phyloP scores from a whole-genome alignment of 2,329 filamentous ascomycete genomes.

The Penicillium sp. region DNA sequence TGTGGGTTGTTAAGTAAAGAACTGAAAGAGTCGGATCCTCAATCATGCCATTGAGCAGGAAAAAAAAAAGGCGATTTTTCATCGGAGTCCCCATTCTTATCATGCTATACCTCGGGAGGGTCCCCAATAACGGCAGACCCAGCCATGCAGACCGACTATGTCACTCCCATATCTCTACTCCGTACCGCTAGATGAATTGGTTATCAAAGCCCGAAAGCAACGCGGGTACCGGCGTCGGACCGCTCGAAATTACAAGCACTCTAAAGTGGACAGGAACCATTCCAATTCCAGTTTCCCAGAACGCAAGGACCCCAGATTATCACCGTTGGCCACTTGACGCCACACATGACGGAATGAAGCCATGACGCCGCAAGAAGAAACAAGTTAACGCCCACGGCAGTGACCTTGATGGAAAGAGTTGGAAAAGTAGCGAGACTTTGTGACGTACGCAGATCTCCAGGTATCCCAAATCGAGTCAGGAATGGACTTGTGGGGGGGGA shows the following conservation, averaged over 20 bases:
- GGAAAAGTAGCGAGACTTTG: background rate
- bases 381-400: background rate
- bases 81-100: background rate
- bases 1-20: background rate
- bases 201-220: background rate
- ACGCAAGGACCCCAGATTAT: slow-evolving; percentile 1
- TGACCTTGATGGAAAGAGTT: background rate
- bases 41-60: background rate
- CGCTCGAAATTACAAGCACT: background rate
- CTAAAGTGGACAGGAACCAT: background rate
- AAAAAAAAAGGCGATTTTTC: background rate
- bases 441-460: background rate
- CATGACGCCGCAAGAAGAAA: background rate
- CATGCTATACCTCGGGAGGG: background rate
- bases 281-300: background rate
- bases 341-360: background rate
- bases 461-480: background rate
- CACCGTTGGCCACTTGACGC: background rate
- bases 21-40: background rate
- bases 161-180: background rate
- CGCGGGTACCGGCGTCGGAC: background rate
- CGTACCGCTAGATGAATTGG: background rate
- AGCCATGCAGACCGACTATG: background rate
- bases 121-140: background rate
- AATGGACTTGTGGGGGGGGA: background rate